Percentiles rank a stretch among this genome's conserved stretches.
Conservation (phyloP, 805 yeast species). For the Teunomyces lycoperdinae region DNA sequence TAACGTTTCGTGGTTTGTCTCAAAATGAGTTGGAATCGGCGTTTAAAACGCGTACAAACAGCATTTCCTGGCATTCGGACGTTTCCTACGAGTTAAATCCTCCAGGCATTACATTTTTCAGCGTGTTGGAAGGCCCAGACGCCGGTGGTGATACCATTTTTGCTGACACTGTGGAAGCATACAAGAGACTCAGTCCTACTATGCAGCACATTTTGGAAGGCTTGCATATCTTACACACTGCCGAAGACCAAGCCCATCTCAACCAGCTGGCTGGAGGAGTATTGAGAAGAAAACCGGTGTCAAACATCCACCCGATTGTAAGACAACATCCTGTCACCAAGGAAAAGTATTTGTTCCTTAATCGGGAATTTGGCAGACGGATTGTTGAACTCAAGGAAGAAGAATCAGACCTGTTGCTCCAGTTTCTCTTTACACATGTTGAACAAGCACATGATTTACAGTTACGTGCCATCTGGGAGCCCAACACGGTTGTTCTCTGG, state of each 20-base stretch:
- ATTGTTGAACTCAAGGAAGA: constrained; percentile 71
- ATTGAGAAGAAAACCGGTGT: constrained; percentile 61
- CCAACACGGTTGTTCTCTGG: constrained; percentile 71
- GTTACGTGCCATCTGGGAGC: constrained; percentile 69
- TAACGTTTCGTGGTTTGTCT: constrained; percentile 53
- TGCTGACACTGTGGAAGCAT: constrained; percentile 67
- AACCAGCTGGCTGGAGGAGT: constrained; percentile 55
- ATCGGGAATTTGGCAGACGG: constrained; percentile 61
- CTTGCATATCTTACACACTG: constrained; percentile 66
- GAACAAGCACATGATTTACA: constrained; percentile 58
- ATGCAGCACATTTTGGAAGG: constrained; percentile 58
- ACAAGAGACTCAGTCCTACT: constrained; percentile 64
- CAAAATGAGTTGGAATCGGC: constrained; percentile 35
- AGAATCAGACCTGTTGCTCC: constrained; percentile 61
- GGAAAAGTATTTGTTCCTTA: constrained; percentile 55
- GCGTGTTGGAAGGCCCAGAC: constrained; percentile 54
- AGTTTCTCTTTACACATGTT: constrained; percentile 54
- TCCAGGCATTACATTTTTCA: constrained; percentile 66
- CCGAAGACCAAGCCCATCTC: constrained; percentile 65
- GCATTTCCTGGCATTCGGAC: constrained; percentile 66
- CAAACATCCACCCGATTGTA: constrained; percentile 65
- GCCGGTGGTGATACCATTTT: constrained; percentile 77
- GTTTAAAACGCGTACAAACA: constrained; percentile 33
- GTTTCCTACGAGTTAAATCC: constrained; percentile 73
- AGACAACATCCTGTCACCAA: constrained; percentile 75